Evolutionary conservation across 305 asterid species (phyloP), one percentile per base, ranked within the genome.

Genomic region (Salvia sclarea): DNA sequence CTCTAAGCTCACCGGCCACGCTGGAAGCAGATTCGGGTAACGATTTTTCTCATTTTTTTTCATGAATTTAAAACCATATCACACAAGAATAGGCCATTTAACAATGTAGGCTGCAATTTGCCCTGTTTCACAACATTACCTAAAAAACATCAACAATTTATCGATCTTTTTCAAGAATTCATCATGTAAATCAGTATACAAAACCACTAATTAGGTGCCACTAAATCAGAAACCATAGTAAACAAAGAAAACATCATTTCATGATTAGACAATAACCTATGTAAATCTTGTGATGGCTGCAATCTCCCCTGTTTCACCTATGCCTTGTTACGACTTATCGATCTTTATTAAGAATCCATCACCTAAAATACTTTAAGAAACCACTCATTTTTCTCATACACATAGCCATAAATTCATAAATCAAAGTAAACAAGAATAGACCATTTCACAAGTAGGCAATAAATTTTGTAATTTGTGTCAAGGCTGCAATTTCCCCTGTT

Each of bases 1-100:
- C 3, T 86, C 96, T 6, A 91, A 86, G 83, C 86, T 91, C 20
- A 85, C 95, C 3, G 97, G 96, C 38, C 94, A 88, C 73, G 96
- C 92, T 8, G 94, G 96, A 66, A 86, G 81, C 73, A 78, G 90
- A 81, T 70, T 88, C 48, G 95, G 95, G 95, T 87, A 82, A 60
- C 0, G 0, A 12, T 2, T 7, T 5, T 3, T 8, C 17, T 11
- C 2, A 0, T 16, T 47, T 2, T 4, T 1, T 20, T 3, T 9
- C 13, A 47, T 33, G n/a, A 12, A 37, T 21, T 47, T 5, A 7
- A 20, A 37, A 22, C 13, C 43, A n/a, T 21, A 9, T 24, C 8
- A 33, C 20, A 5, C 9, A 40, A 49, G 1, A 50, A 21, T 6
- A 7, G 6, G 11, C 40, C 44, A 63, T 12, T 10, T 28, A 50